phyloP scores from a whole-genome alignment of 306 rosid species.

The Cucumis melo region DNA sequence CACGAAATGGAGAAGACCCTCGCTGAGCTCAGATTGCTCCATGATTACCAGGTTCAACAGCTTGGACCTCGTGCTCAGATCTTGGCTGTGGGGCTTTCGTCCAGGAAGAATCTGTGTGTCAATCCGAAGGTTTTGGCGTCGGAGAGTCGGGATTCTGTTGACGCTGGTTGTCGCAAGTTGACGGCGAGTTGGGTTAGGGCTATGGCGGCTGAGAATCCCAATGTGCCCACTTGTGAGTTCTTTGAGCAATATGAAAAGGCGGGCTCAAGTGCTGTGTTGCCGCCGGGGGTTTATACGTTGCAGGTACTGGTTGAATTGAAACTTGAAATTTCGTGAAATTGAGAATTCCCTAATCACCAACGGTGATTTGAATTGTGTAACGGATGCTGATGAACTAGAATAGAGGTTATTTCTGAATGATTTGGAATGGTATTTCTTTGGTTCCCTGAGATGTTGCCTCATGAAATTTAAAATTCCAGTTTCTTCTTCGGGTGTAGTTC shows the following conservation, averaged over 20 bases:
- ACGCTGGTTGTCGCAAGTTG: constrained; percentile 71
- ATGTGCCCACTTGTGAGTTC: constrained; percentile 47
- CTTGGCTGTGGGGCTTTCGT: constrained; percentile 66
- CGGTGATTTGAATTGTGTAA: not conserved
- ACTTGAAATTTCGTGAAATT: not conserved
- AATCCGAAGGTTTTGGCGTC: constrained; percentile 41
- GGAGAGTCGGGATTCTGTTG: constrained; percentile 74
- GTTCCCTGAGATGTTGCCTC: too few relatives aligned
- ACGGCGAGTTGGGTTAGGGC: constrained; percentile 88
- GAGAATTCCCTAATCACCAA: too few relatives aligned
- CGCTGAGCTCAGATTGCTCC: constrained; percentile 66
- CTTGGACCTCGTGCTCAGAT: constrained; percentile 51
- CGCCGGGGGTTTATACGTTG: constrained; percentile 79
- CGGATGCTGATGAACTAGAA: not conserved
- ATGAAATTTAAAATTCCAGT: not conserved
- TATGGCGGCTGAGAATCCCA: constrained; percentile 50
- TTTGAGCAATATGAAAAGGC: constrained; percentile 72
- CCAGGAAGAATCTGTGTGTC: constrained; percentile 76
- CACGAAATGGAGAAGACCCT: constrained; percentile 98
- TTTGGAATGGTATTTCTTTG: not conserved
- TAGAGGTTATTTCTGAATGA: not conserved
- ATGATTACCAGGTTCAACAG: constrained; percentile 41
- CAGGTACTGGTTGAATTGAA: constrained; percentile 31
- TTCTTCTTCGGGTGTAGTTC: not conserved
- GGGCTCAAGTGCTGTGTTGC: constrained; percentile 51